Evolutionary conservation across 208 protist species (phyloP).

Genomic region (Acanthamoeba royreba): DNA sequence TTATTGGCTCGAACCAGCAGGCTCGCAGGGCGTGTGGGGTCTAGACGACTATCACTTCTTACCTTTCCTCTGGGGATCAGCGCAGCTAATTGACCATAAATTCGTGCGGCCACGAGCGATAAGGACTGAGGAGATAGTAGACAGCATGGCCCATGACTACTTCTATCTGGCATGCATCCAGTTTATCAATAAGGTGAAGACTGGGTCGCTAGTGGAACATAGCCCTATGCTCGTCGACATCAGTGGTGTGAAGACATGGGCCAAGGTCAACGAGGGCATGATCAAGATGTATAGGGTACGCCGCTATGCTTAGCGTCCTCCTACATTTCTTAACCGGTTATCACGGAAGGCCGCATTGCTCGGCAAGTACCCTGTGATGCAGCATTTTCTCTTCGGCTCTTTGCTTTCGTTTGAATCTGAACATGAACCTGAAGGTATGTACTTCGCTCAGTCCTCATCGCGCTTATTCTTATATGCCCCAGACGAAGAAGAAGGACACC

Average conservation of each 20-base stretch:
- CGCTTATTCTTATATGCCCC: not conserved
- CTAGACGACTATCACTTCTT: conserved; percentile 99
- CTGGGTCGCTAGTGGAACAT: conserved; percentile 64
- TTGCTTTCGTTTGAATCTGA: not conserved
- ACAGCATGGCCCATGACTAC: conserved; percentile 70
- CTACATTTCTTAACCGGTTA: no score
- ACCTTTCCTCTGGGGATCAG: conserved; percentile 94
- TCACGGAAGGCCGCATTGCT: conserved; percentile 64
- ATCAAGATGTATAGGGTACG: conserved; percentile 57
- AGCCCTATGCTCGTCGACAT: conserved; percentile 55
- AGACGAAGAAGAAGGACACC: not conserved
- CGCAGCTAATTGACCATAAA: conserved; percentile 88
- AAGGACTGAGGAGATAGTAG: not conserved
- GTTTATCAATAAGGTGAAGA: conserved; percentile 74
- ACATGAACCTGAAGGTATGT: not conserved
- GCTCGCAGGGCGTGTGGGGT: conserved; percentile 97
- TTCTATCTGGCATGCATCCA: conserved; percentile 83
- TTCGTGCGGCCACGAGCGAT: conserved; percentile 70
- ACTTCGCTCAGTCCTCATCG: no score
- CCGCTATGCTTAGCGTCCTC: no score
- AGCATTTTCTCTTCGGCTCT: conserved; percentile 68
- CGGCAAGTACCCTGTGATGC: conserved; percentile 67
- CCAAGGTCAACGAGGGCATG: conserved; percentile 65
- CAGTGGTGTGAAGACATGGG: conserved; percentile 52
- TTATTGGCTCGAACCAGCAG: conserved; percentile 93